phyloP scores from a whole-genome alignment of 2,329 filamentous ascomycete species.

The Diaporthe sp. region DNA sequence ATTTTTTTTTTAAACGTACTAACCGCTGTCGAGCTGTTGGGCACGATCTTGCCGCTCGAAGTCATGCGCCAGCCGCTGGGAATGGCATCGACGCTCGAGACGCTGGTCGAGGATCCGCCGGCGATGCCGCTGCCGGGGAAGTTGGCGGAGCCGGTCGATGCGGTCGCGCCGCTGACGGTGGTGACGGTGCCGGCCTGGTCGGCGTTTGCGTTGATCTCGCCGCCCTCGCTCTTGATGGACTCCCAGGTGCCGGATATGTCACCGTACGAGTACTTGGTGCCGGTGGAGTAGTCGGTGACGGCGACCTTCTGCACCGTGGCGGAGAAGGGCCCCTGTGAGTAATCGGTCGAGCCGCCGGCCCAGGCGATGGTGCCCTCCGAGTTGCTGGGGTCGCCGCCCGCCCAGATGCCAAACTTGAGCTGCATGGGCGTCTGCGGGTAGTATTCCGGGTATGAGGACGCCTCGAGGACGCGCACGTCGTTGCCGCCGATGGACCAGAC shows the following conservation, averaged over 20 bases:
- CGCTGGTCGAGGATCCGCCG: conserved; percentile 65
- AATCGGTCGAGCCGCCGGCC: conserved; percentile 90
- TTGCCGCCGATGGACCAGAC: conserved; percentile 88
- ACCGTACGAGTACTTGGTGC: conserved; percentile 85
- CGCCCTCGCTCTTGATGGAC: conserved; percentile 86
- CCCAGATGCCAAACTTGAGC: conserved; percentile 92
- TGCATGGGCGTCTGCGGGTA: conserved; percentile 98
- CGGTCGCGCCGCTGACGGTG: conserved; percentile 71
- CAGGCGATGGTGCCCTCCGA: conserved; percentile 86
- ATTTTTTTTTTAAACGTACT: conserved; percentile 44
- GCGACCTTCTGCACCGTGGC: conserved; percentile 85
- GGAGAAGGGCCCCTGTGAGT: conserved; percentile 83
- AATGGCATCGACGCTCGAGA: conserved; percentile 65
- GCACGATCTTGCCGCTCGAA: conserved; percentile 82
- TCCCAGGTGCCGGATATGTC: conserved; percentile 84
- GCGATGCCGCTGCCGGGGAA: conserved; percentile 80
- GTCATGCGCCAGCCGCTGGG: conserved; percentile 88
- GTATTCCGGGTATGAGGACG: conserved; percentile 78
- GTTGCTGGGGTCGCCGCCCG: conserved; percentile 89
- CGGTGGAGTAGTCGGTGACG: conserved; percentile 94
- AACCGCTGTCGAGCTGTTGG: conserved; percentile 76
- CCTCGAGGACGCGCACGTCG: conserved; percentile 81
- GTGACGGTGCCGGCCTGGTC: conserved; percentile 69
- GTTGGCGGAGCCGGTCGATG: conserved; percentile 74
- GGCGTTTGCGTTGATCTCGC: conserved; percentile 79